Conservation (phyloP, 306 rosid genomes). For the Prinsepia uniflora region DNA sequence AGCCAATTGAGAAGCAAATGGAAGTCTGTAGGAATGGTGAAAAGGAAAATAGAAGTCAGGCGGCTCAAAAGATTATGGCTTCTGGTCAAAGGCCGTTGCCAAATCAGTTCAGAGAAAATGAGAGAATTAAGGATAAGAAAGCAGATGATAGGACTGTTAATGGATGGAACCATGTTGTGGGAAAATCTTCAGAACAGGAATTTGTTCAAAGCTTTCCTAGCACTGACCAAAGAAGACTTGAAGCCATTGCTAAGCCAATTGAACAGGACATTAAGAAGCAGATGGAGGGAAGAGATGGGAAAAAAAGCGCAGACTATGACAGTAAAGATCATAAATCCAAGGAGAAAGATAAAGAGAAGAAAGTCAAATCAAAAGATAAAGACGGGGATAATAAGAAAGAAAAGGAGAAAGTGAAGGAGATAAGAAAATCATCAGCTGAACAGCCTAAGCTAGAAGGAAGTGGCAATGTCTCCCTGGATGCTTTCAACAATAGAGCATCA, state of each 20-base stretch:
- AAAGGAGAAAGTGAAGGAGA: conserved; percentile 9
- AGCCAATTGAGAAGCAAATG: neutral
- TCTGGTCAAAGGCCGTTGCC: neutral
- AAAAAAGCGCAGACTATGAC: neutral
- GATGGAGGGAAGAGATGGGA: conserved; percentile 14
- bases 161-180: conserved; percentile 6
- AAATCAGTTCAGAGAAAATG: neutral
- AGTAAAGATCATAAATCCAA: conserved; percentile 9
- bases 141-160: neutral
- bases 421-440: neutral
- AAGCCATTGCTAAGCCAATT: neutral
- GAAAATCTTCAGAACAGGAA: neutral
- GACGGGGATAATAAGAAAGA: neutral
- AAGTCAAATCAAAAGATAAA: conserved; percentile 8
- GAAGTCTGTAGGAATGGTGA: neutral
- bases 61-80: conserved; percentile 3
- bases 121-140: neutral
- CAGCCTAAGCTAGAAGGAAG: conserved; percentile 2
- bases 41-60: conserved; percentile 2
- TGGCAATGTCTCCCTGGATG: neutral
- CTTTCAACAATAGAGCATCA: neutral
- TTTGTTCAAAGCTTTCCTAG: conserved; percentile 4
- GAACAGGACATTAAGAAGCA: conserved; percentile 5
- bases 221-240: neutral
- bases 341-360: conserved; percentile 7